These are phyloP conservation scores for Starmerella davenportii DNA, from an alignment of 805 yeast genomes.

Conservation along the genomic window DNA sequence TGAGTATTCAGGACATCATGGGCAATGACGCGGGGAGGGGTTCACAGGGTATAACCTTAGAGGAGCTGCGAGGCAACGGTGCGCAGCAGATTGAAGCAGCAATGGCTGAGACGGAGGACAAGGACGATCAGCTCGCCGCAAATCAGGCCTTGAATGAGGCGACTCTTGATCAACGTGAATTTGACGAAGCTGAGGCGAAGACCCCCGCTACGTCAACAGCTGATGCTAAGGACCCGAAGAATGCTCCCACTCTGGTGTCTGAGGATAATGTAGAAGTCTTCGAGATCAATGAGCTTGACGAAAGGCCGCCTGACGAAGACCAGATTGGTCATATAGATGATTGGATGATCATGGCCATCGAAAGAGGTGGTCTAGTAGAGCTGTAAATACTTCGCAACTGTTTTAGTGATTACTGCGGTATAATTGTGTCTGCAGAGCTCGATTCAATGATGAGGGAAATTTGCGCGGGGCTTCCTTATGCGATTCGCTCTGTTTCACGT, in stretches of 20 bases:
- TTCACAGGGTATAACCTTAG: conserved; percentile 17
- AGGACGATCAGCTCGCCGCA: conserved; percentile 59
- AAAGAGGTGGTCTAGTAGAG: conserved; percentile 37
- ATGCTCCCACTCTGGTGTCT: neutral
- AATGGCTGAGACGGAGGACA: conserved; percentile 89
- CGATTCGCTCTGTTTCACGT: too few species aligned
- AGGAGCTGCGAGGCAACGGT: conserved; percentile 16
- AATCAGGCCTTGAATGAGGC: conserved; percentile 73
- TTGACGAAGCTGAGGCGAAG: conserved; percentile 22
- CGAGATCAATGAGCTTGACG: conserved; percentile 37
- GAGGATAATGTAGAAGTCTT: neutral
- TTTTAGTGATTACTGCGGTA: too few species aligned
- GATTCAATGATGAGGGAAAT: too few species aligned
- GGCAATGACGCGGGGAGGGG: conserved; percentile 36
- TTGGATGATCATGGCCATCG: conserved; percentile 83
- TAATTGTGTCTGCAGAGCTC: too few species aligned
- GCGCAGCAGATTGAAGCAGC: conserved; percentile 31
- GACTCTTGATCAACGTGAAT: conserved; percentile 71
- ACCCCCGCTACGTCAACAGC: conserved; percentile 20
- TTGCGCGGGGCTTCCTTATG: too few species aligned
- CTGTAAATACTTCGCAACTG: too few species aligned
- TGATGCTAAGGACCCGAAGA: conserved; percentile 16
- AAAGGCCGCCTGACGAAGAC: neutral
- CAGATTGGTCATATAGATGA: conserved; percentile 63
- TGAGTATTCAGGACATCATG: conserved; percentile 69